Evolutionary conservation across 495 filamentous ascomycete genomes (phyloP).

Genomic region (Aspergillus ostianus): DNA sequence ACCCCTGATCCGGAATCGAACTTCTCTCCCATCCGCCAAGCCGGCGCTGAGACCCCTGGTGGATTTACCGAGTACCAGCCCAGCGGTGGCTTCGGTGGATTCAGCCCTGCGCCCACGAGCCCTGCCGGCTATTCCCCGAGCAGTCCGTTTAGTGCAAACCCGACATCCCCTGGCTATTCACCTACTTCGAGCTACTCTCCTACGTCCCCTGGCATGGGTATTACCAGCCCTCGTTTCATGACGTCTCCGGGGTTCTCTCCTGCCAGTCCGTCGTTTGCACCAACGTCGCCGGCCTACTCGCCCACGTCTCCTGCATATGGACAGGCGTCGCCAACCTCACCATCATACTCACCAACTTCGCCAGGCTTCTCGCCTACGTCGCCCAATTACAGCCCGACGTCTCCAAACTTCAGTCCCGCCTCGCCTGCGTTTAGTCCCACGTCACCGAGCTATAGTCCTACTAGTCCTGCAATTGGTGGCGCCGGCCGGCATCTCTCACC

Average conservation of each 20-base stretch:
- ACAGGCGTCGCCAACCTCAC: conserved; percentile 64
- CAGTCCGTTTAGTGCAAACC: conserved; percentile 78
- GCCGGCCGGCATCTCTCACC: conserved; percentile 56
- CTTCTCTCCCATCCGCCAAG: conserved; percentile 87
- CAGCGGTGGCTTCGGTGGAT: conserved; percentile 50
- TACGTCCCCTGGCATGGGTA: conserved; percentile 60
- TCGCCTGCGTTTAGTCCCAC: conserved; percentile 58
- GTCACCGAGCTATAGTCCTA: conserved; percentile 66
- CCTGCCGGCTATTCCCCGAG: conserved; percentile 67
- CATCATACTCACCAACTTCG: conserved; percentile 79
- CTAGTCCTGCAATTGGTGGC: conserved; percentile 58
- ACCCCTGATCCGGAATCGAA: conserved; percentile 74
- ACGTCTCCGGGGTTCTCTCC: conserved; percentile 59
- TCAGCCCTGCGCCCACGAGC: conserved; percentile 67
- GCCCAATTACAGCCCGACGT: conserved; percentile 60
- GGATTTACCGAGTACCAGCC: conserved; percentile 68
- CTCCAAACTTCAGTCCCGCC: conserved; percentile 60
- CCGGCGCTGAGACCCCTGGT: conserved; percentile 69
- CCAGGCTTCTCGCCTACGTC: conserved; percentile 80
- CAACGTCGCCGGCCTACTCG: conserved; percentile 78
- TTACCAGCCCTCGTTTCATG: conserved; percentile 54
- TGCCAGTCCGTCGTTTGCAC: conserved; percentile 69
- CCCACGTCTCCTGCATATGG: conserved; percentile 73
- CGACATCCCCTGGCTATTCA: conserved; percentile 73
- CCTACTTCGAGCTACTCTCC: conserved; percentile 68